Conservation (phyloP, 164 flowering plant genomes). For the Chimonanthus praecox region DNA sequence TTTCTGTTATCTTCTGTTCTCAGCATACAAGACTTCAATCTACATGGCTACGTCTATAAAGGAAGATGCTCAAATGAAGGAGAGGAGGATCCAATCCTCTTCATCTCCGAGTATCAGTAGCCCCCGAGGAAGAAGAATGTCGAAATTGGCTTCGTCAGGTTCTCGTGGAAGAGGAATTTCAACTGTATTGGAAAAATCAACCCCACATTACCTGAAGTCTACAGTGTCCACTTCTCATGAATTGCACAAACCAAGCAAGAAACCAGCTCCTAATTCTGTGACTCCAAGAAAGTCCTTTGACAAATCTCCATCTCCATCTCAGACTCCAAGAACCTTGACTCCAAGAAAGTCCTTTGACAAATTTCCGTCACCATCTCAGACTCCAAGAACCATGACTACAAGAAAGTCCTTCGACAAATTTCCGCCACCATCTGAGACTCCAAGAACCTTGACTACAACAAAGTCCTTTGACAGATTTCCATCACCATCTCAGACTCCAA, state of each 20-base stretch:
- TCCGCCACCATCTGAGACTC: constrained; percentile 13
- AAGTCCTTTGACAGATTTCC: not conserved
- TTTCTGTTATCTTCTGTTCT: not conserved
- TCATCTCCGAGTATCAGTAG: constrained; percentile 6
- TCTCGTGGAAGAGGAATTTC: constrained; percentile 11
- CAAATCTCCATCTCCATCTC: constrained; percentile 25
- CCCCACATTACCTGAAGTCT: constrained; percentile 42
- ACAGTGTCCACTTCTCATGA: constrained; percentile 39
- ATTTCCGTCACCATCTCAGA: constrained; percentile 4
- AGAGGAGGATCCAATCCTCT: constrained; percentile 20
- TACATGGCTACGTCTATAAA: constrained; percentile 37
- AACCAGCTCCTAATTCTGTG: constrained; percentile 15
- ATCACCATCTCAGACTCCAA: constrained; percentile 9
- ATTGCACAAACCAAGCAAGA: constrained; percentile 21
- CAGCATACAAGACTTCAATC: not conserved
- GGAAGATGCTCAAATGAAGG: constrained; percentile 16
- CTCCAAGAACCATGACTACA: constrained; percentile 16
- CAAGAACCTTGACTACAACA: not conserved
- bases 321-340: not conserved
- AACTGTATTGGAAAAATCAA: constrained; percentile 16
- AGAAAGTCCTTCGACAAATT: constrained; percentile 47
- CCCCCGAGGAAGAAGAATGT: constrained; percentile 11
- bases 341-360: not conserved
- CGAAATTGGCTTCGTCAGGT: constrained; percentile 7
- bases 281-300: constrained; percentile 42